These are phyloP conservation scores for Fusarium succisae DNA, from an alignment of 2,329 filamentous ascomycete genomes.

Conservation along the genomic window DNA sequence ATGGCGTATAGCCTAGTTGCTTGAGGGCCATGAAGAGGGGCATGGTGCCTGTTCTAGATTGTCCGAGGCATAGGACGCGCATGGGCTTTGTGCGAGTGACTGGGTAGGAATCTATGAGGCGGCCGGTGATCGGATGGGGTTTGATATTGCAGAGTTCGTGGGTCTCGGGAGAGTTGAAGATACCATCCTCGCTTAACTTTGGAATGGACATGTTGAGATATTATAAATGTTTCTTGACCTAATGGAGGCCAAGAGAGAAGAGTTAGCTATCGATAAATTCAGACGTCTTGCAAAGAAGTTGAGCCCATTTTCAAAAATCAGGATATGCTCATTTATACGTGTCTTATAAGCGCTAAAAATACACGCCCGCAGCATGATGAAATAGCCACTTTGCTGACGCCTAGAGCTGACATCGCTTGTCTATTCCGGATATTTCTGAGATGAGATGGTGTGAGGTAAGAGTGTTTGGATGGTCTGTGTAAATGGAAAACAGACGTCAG, in stretches of 20 bases:
- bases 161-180: neutral
- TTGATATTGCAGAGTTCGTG: constrained; percentile 17
- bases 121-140: constrained; percentile 21
- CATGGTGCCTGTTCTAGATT: constrained; percentile 20
- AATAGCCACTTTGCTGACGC: neutral
- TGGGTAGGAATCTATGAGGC: constrained; percentile 29
- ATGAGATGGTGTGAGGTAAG: constrained; percentile 7
- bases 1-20: constrained; percentile 23
- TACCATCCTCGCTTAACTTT: neutral
- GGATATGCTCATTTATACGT: neutral
- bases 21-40: constrained; percentile 12
- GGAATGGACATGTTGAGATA: neutral
- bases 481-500: neutral
- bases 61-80: constrained; percentile 26
- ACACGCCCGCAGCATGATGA: neutral
- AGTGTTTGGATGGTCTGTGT: neutral
- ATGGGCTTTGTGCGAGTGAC: constrained; percentile 21
- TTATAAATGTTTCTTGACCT: too few relatives aligned
- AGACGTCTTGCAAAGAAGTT: too few relatives aligned
- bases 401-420: neutral
- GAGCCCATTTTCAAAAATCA: neutral
- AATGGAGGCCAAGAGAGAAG: too few relatives aligned
- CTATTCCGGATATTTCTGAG: neutral
- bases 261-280: too few relatives aligned
- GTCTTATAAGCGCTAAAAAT: constrained; percentile 12